These are phyloP conservation scores for Malbranchea zuffiana DNA, from an alignment of 2,329 filamentous ascomycete species.

Conservation along the genomic window DNA sequence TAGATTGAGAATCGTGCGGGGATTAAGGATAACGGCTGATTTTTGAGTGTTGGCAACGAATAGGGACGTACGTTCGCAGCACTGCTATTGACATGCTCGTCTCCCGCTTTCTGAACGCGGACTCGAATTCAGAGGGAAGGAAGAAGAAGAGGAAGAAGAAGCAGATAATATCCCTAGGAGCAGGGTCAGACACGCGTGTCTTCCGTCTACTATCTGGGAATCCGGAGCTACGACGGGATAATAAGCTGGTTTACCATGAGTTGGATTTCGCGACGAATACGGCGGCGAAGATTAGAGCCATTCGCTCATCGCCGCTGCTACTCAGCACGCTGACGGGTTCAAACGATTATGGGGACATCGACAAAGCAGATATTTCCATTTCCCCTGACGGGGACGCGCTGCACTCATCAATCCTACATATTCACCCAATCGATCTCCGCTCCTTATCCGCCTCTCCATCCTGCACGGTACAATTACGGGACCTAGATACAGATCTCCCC, in stretches of 20 bases:
- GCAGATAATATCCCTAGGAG: slow-evolving; percentile 86
- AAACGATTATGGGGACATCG: slow-evolving; percentile 20
- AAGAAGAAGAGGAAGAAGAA: slow-evolving; percentile 32
- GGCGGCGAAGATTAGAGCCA: slow-evolving; percentile 49
- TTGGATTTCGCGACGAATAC: slow-evolving; percentile 74
- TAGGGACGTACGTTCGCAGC: slow-evolving; percentile 88
- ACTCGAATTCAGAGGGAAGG: slow-evolving; percentile 13
- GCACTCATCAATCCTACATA: slow-evolving; percentile 39
- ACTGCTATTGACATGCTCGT: slow-evolving; percentile 71
- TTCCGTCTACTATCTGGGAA: slow-evolving; percentile 56
- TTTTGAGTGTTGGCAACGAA: not conserved
- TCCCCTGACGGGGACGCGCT: slow-evolving; percentile 34
- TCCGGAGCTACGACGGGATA: slow-evolving; percentile 24
- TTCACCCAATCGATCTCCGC: slow-evolving; percentile 62
- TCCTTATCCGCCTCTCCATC: slow-evolving; percentile 34
- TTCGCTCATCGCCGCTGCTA: slow-evolving; percentile 25
- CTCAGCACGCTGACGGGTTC: slow-evolving; percentile 23
- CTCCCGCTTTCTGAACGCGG: slow-evolving; percentile 51
- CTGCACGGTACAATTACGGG: slow-evolving; percentile 28
- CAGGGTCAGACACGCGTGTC: slow-evolving; percentile 83
- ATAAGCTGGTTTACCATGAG: slow-evolving; percentile 67
- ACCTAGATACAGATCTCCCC: slow-evolving; percentile 50
- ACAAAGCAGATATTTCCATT: slow-evolving; percentile 23
- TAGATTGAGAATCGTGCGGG: slow-evolving; percentile 12
- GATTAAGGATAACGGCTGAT: slow-evolving; percentile 6